Conservation (phyloP, 1,284 basidiomycete genomes). For the Bjerkandera adusta region DNA sequence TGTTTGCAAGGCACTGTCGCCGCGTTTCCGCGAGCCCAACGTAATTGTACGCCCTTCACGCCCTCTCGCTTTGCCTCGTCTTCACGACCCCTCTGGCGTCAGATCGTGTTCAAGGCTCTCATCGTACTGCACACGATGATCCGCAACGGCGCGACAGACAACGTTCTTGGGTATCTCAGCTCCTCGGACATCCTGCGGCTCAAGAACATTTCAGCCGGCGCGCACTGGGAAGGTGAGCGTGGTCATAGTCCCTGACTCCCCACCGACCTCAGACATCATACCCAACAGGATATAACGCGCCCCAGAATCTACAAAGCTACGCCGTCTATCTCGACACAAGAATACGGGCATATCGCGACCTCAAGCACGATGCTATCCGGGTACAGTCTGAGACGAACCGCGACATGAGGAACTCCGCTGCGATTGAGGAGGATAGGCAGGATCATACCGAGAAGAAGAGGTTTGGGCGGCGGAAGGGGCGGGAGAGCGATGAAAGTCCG, state of each 20-base stretch:
- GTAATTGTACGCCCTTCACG: slow-evolving; percentile 62
- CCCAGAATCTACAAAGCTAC: slow-evolving; percentile 86
- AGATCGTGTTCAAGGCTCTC: slow-evolving; percentile 96
- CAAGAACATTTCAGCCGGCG: slow-evolving; percentile 67
- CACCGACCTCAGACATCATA: neutral
- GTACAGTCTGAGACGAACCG: slow-evolving; percentile 90
- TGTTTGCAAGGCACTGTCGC: slow-evolving; percentile 84
- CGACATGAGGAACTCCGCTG: slow-evolving; percentile 65
- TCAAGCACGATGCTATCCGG: slow-evolving; percentile 91
- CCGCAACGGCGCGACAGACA: slow-evolving; percentile 90
- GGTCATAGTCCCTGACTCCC: slow-evolving; percentile 6
- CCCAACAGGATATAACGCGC: slow-evolving; percentile 75
- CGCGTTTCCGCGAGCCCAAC: slow-evolving; percentile 88
- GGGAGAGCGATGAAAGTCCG: slow-evolving; percentile 18
- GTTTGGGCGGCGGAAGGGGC: slow-evolving; percentile 15
- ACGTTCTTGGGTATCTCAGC: slow-evolving; percentile 82
- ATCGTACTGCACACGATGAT: slow-evolving; percentile 96
- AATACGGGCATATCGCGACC: slow-evolving; percentile 86
- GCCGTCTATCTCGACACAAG: slow-evolving; percentile 88
- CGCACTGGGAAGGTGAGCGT: slow-evolving; percentile 75
- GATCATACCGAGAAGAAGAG: slow-evolving; percentile 22
- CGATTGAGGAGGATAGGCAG: slow-evolving; percentile 53
- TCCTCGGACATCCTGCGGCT: slow-evolving; percentile 78
- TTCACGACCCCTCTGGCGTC: slow-evolving; percentile 5
- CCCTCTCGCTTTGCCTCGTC: neutral